Evolutionary conservation across 768 basidiomycete genomes (phyloP).

Genomic region (Mycena floridula): DNA sequence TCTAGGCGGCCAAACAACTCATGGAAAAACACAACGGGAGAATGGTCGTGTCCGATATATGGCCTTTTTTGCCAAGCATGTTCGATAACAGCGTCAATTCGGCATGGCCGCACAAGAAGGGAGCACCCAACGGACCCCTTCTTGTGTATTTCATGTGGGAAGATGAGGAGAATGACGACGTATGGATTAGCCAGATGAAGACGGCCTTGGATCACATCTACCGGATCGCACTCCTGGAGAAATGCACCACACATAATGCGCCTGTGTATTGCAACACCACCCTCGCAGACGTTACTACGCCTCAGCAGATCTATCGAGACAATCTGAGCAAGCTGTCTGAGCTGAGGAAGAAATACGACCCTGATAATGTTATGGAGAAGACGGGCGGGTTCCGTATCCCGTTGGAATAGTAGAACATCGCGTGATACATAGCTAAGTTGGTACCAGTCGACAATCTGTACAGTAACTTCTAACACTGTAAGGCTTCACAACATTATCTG

Average conservation of each 20-base stretch:
- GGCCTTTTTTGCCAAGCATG: conserved; percentile 23
- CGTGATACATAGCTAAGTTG: no score
- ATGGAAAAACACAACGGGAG: not conserved
- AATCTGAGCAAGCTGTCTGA: conserved; percentile 22
- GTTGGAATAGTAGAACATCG: no score
- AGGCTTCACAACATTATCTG: no score
- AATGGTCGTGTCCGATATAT: conserved; percentile 11
- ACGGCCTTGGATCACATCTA: conserved; percentile 23
- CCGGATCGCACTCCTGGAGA: conserved; percentile 14
- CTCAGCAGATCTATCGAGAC: conserved; percentile 29
- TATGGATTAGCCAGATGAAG: conserved; percentile 21
- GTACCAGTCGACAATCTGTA: no score
- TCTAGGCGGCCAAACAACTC: no score
- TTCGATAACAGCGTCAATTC: conserved; percentile 21
- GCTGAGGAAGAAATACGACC: conserved; percentile 30
- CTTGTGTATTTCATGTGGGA: conserved; percentile 30
- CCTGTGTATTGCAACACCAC: conserved; percentile 38
- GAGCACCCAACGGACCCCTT: conserved; percentile 22
- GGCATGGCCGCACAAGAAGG: conserved; percentile 29
- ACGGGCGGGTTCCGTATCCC: conserved; percentile 18
- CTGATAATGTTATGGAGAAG: conserved; percentile 34
- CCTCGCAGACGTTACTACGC: conserved; percentile 24
- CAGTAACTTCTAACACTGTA: no score
- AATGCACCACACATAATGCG: conserved; percentile 10
- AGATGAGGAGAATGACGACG: conserved; percentile 20